Evolutionary conservation across 352 stramenopile species (phyloP).

Genomic region (Vaucheria bursata): DNA sequence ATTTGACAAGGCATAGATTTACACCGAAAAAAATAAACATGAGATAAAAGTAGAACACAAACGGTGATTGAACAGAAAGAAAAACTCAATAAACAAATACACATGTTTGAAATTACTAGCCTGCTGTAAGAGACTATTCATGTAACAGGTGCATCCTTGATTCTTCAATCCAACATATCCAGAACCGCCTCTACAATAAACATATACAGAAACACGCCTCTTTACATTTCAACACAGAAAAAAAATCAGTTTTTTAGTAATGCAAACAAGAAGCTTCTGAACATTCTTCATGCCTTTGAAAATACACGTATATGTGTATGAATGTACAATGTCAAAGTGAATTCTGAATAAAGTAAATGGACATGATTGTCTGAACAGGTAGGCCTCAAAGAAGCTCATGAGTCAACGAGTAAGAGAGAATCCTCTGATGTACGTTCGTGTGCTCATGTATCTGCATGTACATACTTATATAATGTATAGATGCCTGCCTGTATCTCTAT

Average conservation of each 20-base stretch:
- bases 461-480: too few species aligned
- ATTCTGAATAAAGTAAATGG: too few species aligned
- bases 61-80: neutral
- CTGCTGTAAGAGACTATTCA: constrained; percentile 96
- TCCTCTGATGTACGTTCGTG: too few species aligned
- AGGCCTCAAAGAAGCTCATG: too few species aligned
- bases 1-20: too few species aligned
- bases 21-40: neutral
- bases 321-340: too few species aligned
- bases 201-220: neutral
- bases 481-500: too few species aligned
- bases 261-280: neutral
- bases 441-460: too few species aligned
- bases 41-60: neutral
- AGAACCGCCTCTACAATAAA: neutral
- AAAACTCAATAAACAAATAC: neutral
- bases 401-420: too few species aligned
- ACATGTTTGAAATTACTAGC: neutral
- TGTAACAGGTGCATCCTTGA: constrained; percentile 97
- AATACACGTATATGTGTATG: too few species aligned
- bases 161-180: constrained; percentile 81
- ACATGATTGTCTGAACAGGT: too few species aligned
- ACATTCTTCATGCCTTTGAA: neutral
- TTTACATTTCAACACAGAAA: neutral
- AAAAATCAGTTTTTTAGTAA: neutral